phyloP scores from a whole-genome alignment of 208 protist genomes.

The Wallacemonas sp. region DNA sequence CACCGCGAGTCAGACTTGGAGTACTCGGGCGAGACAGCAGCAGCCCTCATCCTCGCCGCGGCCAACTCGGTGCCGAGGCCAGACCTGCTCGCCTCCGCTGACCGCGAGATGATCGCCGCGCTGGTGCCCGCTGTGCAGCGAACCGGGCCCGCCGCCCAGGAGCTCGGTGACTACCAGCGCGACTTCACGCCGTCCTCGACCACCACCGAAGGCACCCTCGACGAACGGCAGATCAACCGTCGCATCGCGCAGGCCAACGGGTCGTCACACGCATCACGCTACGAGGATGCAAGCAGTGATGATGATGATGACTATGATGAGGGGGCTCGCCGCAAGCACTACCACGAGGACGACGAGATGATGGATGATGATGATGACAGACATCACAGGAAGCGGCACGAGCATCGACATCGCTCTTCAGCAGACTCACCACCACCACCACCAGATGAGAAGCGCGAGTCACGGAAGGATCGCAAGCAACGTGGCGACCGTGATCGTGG shows the following conservation, averaged over 20 bases:
- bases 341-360: not conserved
- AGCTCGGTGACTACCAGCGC: not conserved
- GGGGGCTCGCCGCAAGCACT: not conserved
- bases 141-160: not conserved
- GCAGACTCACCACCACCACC: too few relatives aligned
- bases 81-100: not conserved
- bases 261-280: not conserved
- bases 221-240: not conserved
- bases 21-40: not conserved
- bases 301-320: not conserved
- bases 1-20: too few relatives aligned
- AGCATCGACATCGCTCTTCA: too few relatives aligned
- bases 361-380: too few relatives aligned
- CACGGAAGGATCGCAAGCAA: too few relatives aligned
- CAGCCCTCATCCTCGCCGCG: not conserved
- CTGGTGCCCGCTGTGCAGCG: not conserved
- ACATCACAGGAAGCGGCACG: too few relatives aligned
- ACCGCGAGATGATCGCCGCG: not conserved
- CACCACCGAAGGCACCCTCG: conserved; percentile 5
- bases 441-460: too few relatives aligned
- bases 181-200: conserved; percentile 15
- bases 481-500: not conserved
- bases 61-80: conserved; percentile 4
- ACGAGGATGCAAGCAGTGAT: conserved; percentile 2
- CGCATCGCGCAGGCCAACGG: not conserved